Evolutionary conservation across 1,139 yeast species (phyloP).

Genomic region (Yamadazyma songkhlaensis): DNA sequence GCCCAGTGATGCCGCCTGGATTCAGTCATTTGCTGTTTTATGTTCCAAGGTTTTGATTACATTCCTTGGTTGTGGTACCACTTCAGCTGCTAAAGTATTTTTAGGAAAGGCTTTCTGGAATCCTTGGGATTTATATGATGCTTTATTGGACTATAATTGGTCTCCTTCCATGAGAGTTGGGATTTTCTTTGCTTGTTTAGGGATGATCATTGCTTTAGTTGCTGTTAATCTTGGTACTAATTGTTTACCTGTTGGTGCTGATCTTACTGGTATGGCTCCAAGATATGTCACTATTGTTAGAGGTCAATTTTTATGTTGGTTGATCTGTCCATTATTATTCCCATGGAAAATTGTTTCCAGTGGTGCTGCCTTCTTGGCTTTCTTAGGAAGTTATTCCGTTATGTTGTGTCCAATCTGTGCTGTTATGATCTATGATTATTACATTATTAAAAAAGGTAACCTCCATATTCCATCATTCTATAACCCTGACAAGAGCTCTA

Average conservation of each 20-base stretch:
- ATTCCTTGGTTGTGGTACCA: slow-evolving; percentile 13
- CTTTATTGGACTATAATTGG: slow-evolving; percentile 12
- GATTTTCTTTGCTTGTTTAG: slow-evolving; percentile 11
- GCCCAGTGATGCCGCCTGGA: slow-evolving; percentile 13
- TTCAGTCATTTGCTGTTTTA: slow-evolving; percentile 12
- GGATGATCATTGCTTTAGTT: slow-evolving; percentile 12
- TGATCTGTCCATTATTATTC: slow-evolving; percentile 9
- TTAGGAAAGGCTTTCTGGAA: slow-evolving; percentile 12
- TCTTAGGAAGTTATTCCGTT: slow-evolving; percentile 12
- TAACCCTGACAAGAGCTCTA: slow-evolving; percentile 5
- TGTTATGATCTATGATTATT: slow-evolving; percentile 13
- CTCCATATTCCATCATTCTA: slow-evolving; percentile 11
- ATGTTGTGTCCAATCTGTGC: slow-evolving; percentile 13
- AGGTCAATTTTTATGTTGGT: slow-evolving; percentile 12
- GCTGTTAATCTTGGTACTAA: slow-evolving; percentile 12
- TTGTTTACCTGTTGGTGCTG: slow-evolving; percentile 13
- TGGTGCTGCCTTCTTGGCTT: slow-evolving; percentile 11
- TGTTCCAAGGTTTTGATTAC: slow-evolving; percentile 12
- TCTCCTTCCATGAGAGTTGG: slow-evolving; percentile 12
- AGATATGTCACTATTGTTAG: slow-evolving; percentile 11
- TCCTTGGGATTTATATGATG: slow-evolving; percentile 12
- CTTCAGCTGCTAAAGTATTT: slow-evolving; percentile 13
- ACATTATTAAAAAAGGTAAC: slow-evolving; percentile 10
- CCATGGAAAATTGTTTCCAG: slow-evolving; percentile 13
- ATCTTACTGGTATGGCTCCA: slow-evolving; percentile 13